Base-by-base conservation (phyloP, 352 stramenopile genomes). In the Aphanomyces cochlioides region DNA sequence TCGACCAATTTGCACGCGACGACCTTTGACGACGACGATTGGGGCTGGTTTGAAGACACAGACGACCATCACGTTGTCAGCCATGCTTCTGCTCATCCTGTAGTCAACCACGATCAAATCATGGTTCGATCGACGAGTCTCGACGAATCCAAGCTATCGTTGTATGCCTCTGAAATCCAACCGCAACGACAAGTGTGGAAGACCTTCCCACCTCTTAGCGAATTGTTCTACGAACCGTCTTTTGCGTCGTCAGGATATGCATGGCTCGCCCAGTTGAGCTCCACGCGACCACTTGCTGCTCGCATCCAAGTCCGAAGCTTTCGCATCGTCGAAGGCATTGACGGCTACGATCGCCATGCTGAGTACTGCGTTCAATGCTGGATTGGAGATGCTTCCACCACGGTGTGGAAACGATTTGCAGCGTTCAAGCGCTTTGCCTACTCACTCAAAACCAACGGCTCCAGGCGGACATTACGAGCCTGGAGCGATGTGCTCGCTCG, bases 21-120 rank as follows among this genome's bases (percentile, higher is more conserved):
- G 8, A 56, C 36, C 10, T 21, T 36, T 28, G 64, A 70, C 36
- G 66, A 67, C 40, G 58, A 47, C 58, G 86, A 86, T 50, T 93
- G 86, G 86, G 85, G 85, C 39, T 92, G 85, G 85, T 93, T 93
- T 56, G 81, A 93, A 72, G 82, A 93, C 73, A 90, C 92, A 74
- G 84, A 85, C 65, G 80, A 93, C 41, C 75, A 78, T 43, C 77
- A 86, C 12, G 77, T 84, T 43, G 71, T 73, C n/a, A 78, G 83
- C 60, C 75, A 75, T 3, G 80, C 85, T 45, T 72, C 75, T 45
- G 68, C 67, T 58, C 72, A 69, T 8, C 74, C 19, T 13, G 8
- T 19, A n/a, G n/a, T 10, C 28, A 38, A 8, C 50, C 8, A 58
- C 50, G 50, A n/a, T n/a, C 13, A 15, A 15, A 84, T 48, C 65